Conservation (phyloP, 2,329 filamentous ascomycete genomes). For the Apiospora hydei region DNA sequence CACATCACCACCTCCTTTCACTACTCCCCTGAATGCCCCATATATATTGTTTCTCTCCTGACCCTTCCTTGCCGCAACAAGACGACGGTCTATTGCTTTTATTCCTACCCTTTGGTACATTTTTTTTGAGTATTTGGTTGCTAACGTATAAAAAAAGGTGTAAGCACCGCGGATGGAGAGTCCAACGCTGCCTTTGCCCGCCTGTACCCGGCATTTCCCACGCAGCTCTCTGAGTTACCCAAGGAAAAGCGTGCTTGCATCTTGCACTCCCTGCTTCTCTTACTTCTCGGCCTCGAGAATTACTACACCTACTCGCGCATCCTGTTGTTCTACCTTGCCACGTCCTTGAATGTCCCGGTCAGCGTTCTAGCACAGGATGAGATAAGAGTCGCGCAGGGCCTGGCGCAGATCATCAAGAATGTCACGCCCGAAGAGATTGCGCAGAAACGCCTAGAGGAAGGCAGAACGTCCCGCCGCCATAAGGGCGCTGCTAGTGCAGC, state of each 20-base stretch:
- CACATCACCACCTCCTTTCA: not conserved
- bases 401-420: slow-evolving; percentile 78
- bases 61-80: not conserved
- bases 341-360: slow-evolving; percentile 73
- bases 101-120: slow-evolving; percentile 27
- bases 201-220: slow-evolving; percentile 66
- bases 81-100: not conserved
- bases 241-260: slow-evolving; percentile 71
- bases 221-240: slow-evolving; percentile 64
- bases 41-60: not conserved
- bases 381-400: slow-evolving; percentile 73
- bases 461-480: slow-evolving; percentile 70
- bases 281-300: slow-evolving; percentile 78
- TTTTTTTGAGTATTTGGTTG: slow-evolving; percentile 40
- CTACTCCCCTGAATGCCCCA: not conserved
- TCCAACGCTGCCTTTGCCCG: slow-evolving; percentile 56
- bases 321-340: slow-evolving; percentile 73
- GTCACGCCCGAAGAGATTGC: slow-evolving; percentile 72
- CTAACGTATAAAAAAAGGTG: slow-evolving; percentile 32
- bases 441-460: slow-evolving; percentile 69
- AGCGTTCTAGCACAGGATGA: slow-evolving; percentile 74
- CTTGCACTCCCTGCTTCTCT: slow-evolving; percentile 74
- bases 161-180: slow-evolving; percentile 50
- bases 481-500: slow-evolving; percentile 61
- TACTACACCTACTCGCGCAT: slow-evolving; percentile 79